A percentile compares a stretch with the other conserved stretches of the same genome.
Conservation (phyloP, 2,329 filamentous ascomycete species). For the Aspergillus carbonarius region DNA sequence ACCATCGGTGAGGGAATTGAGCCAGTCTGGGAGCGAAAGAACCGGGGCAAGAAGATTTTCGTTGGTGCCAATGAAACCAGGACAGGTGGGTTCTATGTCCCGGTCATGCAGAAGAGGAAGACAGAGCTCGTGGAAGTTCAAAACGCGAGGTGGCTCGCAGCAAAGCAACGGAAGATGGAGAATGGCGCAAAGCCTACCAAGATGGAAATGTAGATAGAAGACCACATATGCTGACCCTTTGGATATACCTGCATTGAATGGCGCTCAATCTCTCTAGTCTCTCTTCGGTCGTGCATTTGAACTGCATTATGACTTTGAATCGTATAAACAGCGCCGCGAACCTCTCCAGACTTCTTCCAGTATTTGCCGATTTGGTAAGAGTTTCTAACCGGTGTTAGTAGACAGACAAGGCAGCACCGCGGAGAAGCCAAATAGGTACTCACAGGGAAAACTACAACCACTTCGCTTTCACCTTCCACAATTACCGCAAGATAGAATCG, state of each 20-base stretch:
- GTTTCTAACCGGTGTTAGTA: conserved; percentile 41
- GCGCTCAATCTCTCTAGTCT: not conserved
- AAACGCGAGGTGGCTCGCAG: conserved; percentile 59
- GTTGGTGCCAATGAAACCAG: conserved; percentile 57
- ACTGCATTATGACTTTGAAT: conserved; percentile 52
- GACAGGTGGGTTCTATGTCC: conserved; percentile 58
- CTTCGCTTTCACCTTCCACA: conserved; percentile 80
- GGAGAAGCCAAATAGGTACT: conserved; percentile 23
- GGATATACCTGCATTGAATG: conserved; percentile 2
- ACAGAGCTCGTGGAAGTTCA: conserved; percentile 61
- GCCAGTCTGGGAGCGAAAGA: conserved; percentile 26
- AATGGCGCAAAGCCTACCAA: conserved; percentile 25
- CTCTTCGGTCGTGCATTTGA: not conserved
- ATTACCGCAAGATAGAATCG: conserved; percentile 86
- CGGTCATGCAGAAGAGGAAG: conserved; percentile 55
- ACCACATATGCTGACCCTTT: conserved; percentile 16
- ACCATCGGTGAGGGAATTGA: conserved; percentile 27
- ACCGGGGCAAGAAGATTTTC: conserved; percentile 54
- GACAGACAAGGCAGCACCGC: not conserved
- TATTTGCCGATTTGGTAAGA: conserved; percentile 71
- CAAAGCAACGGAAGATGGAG: conserved; percentile 47
- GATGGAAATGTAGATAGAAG: conserved; percentile 12
- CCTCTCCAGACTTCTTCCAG: conserved; percentile 91
- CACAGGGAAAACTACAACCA: conserved; percentile 92
- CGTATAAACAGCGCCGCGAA: conserved; percentile 77